These are phyloP conservation scores for Erigeron canadensis DNA, from an alignment of 129 eudicot genomes.

Conservation along the genomic window DNA sequence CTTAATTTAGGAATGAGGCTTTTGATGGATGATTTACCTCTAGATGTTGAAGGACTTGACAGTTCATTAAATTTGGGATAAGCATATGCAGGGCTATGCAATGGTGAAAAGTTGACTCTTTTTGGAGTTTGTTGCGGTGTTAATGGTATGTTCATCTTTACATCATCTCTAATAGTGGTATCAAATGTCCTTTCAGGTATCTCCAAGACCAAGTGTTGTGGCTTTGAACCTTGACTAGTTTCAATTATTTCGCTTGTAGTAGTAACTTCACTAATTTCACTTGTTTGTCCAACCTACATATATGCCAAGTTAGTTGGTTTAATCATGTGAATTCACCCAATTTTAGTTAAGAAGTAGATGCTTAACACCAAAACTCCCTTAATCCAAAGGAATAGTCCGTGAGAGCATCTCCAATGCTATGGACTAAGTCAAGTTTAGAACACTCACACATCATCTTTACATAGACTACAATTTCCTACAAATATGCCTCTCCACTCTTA, in stretches of 20 bases:
- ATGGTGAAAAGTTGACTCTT: constrained; percentile 75
- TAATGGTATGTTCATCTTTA: constrained; percentile 51
- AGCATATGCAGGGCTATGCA: constrained; percentile 49
- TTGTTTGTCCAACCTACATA: constrained; percentile 47
- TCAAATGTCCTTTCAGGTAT: constrained; percentile 45
- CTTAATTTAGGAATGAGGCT: constrained; percentile 71
- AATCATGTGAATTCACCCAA: constrained; percentile 1
- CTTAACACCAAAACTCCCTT: neutral
- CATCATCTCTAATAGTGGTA: constrained; percentile 46
- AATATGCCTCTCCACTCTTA: no score
- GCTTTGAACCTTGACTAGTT: constrained; percentile 29
- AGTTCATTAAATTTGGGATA: constrained; percentile 36
- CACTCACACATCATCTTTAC: no score
- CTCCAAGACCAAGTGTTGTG: constrained; percentile 40
- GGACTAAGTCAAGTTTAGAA: no score
- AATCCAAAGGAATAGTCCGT: neutral
- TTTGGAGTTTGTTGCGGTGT: constrained; percentile 66
- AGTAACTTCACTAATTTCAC: constrained; percentile 70
- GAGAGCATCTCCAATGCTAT: no score
- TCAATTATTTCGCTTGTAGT: constrained; percentile 55
- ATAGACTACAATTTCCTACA: no score
- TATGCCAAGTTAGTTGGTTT: neutral
- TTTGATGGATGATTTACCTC: constrained; percentile 60
- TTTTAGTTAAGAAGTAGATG: neutral
- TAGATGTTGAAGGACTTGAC: constrained; percentile 47